Base-by-base conservation (phyloP, 441 rosid species). In the Adansonia grandidieri region DNA sequence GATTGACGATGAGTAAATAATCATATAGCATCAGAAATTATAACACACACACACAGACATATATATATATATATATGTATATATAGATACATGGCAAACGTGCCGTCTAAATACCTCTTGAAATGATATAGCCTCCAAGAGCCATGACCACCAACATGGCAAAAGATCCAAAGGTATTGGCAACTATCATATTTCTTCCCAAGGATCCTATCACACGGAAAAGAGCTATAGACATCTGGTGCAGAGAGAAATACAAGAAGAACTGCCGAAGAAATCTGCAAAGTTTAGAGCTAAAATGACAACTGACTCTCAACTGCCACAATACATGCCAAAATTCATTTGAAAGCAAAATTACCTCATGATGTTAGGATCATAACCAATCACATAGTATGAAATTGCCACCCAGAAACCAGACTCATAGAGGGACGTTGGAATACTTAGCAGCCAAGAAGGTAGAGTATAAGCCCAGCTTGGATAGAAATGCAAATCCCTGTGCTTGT, bases 101-200 rank as follows among this genome's bases (percentile, higher is more conserved):
- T 50, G 68, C 67, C 11, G 61, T 57, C 57, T 60, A 74, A 13
- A 28, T 62, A 96, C 99, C 99, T 88, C 93, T 92, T 64, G 98
- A 92, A 77, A 96, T 87, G 50, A 96, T 88, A 83, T 90, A 93
- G 73, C 98, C 98, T 82, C 98, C 98, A 78, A 96, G 97, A 73
- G 94, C 92, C 99, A 94, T 93, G 66, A 96, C 92, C 77, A 94
- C 98, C 83, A 96, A 78, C 99, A 96, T 94, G 66, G 99, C 98
- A 78, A 96, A 96, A 24, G 99, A 94, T 65, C 99, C 99, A 81
- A 94, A 96, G 54, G 98, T 96, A 82, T 94, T 96, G 76, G 98
- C 93, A 83, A 96, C 93, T 53, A 96, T 92, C 98, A 96, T 96
- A 80, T 91, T 88, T 75, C 97, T 89, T 68, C 98, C 99, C 85